phyloP scores from a whole-genome alignment of 140 eudicot species.

The Ambrosia hybrid region DNA sequence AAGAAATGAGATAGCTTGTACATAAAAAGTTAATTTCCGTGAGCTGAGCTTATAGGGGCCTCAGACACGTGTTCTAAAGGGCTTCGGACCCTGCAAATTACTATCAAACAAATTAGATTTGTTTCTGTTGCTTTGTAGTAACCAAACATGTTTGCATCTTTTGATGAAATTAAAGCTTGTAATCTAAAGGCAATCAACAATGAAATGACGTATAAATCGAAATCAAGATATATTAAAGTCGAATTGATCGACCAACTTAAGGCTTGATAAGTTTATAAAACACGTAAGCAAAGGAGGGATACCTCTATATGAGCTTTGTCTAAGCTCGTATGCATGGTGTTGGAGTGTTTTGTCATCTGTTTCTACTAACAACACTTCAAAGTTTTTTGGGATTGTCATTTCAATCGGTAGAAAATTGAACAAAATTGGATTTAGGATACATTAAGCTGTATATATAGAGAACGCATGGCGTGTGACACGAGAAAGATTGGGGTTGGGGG shows the following conservation, averaged over 20 bases:
- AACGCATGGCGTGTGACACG: not conserved
- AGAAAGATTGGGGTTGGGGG: not conserved
- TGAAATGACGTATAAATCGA: not conserved
- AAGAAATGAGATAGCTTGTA: too few species aligned
- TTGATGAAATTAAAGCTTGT: conserved; percentile 13
- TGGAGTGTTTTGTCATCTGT: conserved; percentile 22
- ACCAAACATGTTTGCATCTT: not conserved
- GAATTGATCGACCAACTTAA: not conserved
- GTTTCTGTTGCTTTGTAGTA: too few species aligned
- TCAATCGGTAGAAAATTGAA: not conserved
- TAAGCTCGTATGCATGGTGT: conserved; percentile 28
- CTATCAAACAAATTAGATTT: too few species aligned
- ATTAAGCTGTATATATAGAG: not conserved
- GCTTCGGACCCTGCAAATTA: too few species aligned
- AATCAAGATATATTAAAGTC: not conserved
- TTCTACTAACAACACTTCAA: conserved; percentile 47
- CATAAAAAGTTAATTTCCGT: too few species aligned
- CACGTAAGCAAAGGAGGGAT: not conserved
- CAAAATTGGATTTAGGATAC: not conserved
- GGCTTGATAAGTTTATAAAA: not conserved
- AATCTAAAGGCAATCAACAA: not conserved
- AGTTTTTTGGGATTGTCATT: conserved; percentile 20
- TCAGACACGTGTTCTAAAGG: too few species aligned
- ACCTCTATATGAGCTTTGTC: conserved; percentile 32
- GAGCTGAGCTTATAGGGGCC: too few species aligned